Evolutionary conservation across 2,329 filamentous ascomycete genomes (phyloP).

Genomic region (Pseudogymnoascus sp.): DNA sequence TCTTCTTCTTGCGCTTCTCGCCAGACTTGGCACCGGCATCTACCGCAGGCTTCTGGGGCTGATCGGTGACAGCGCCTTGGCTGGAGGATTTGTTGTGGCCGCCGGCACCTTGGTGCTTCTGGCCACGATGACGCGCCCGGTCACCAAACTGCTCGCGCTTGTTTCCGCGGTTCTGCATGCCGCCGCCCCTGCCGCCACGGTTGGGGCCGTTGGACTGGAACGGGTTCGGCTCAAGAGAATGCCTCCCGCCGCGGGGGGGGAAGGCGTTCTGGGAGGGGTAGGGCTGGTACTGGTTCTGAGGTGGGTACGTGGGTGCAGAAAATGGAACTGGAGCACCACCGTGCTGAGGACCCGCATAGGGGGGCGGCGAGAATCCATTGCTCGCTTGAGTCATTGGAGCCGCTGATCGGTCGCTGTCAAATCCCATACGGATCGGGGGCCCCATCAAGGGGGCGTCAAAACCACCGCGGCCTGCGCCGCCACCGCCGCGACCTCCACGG

Average conservation of each 20-base stretch:
- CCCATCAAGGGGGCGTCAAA: slow-evolving; percentile 41
- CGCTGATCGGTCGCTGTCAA: slow-evolving; percentile 40
- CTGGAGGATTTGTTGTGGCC: slow-evolving; percentile 18
- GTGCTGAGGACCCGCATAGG: slow-evolving; percentile 27
- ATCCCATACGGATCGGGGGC: slow-evolving; percentile 47
- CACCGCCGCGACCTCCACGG: slow-evolving; percentile 29
- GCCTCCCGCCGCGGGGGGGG: slow-evolving; percentile 26
- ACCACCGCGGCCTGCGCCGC: slow-evolving; percentile 35
- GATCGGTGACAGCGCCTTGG: slow-evolving; percentile 25
- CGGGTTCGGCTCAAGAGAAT: slow-evolving; percentile 26
- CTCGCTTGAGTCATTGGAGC: slow-evolving; percentile 36
- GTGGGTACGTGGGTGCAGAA: slow-evolving; percentile 13
- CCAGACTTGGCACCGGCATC: slow-evolving; percentile 32
- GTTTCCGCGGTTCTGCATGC: slow-evolving; percentile 28
- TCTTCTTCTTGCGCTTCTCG: slow-evolving; percentile 45
- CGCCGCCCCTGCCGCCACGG: slow-evolving; percentile 34
- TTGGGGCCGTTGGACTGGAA: slow-evolving; percentile 31
- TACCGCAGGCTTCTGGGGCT: slow-evolving; percentile 43
- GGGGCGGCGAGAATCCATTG: slow-evolving; percentile 32
- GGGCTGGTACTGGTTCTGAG: slow-evolving; percentile 28
- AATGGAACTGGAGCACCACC: slow-evolving; percentile 22
- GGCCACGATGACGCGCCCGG: slow-evolving; percentile 22
- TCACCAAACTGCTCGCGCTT: slow-evolving; percentile 32
- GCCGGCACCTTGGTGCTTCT: slow-evolving; percentile 14
- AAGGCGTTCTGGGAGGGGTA: slow-evolving; percentile 31